Evolutionary conservation across 805 yeast genomes (phyloP), one percentile per base, ranked within the genome.

Genomic region (Starmerella gropengiesseri): DNA sequence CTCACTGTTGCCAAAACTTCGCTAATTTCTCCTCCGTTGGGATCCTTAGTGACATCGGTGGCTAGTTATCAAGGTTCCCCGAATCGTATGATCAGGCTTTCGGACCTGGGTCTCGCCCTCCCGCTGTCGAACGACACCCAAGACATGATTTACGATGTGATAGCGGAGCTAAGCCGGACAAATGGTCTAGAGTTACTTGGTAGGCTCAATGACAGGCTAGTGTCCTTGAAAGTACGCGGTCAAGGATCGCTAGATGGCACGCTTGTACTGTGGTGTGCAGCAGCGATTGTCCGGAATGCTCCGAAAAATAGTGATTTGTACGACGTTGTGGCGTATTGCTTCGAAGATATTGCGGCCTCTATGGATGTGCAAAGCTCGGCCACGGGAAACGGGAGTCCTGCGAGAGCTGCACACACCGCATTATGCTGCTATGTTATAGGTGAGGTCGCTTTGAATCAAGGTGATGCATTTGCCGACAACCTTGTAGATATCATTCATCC

Each of bases 401-500:
- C 49, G 26, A 9, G 28, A 14, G 16, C 25, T 3, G 46, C 46
- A 2, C 50, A 49, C 22, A 36, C 46, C 3, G 47, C 50, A 2
- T 16, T 55, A 22, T 39, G 39, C 12, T 30, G 46, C 22, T 46
- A 41, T 34, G 27, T 41, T 3, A 13, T 52, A 11, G 58, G 56
- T 3, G 52, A 52, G 30, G 28, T 43, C 6, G 52, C 55, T 1
- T 34, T 43, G 3, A 14, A 28, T 2, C 41, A 44, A 9, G 54
- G 49, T 7, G 6, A 21, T 0, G 69, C 63, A 1, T 75, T 77
- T 52, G 53, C 69, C 31, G 65, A 66, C 14, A 81, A 80, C 44
- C 60, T 89, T 25, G 73, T 83, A 47, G 93, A 84, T 47, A 68
- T 71, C 43, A 58, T 91, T 7, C 83, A 76, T 51, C 81, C 89